Evolutionary conservation across 805 yeast genomes (phyloP).

Genomic region (Pichia gijzeniarum): DNA sequence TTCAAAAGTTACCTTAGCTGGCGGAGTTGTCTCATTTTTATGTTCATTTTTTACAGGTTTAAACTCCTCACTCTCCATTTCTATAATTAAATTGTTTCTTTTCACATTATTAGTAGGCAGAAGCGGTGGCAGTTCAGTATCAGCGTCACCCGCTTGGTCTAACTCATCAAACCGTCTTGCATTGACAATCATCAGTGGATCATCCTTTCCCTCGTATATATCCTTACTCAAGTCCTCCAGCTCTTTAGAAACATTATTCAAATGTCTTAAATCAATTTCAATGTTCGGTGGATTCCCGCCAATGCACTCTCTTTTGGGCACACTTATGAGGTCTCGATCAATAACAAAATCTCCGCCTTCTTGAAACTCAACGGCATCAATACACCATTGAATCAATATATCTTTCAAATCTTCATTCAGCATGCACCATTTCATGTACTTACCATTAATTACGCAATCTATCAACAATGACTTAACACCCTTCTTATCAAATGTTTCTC

Average conservation of each 20-base stretch:
- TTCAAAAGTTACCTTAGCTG: slow-evolving; percentile 1
- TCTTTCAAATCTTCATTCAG: slow-evolving; percentile 52
- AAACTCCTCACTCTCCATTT: neutral
- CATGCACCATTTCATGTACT: slow-evolving; percentile 56
- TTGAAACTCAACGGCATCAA: slow-evolving; percentile 62
- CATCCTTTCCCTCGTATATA: slow-evolving; percentile 17
- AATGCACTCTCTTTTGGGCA: slow-evolving; percentile 69
- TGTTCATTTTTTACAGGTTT: neutral
- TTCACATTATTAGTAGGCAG: neutral
- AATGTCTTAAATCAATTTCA: slow-evolving; percentile 36
- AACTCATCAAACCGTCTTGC: slow-evolving; percentile 25
- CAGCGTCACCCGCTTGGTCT: slow-evolving; percentile 17
- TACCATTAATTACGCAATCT: slow-evolving; percentile 72
- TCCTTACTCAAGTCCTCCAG: slow-evolving; percentile 22
- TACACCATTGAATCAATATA: slow-evolving; percentile 75
- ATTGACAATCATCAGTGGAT: slow-evolving; percentile 24
- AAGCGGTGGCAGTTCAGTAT: neutral
- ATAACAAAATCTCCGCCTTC: slow-evolving; percentile 33
- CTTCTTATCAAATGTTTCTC: slow-evolving; percentile 58
- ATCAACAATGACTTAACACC: slow-evolving; percentile 59
- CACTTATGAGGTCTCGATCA: slow-evolving; percentile 51
- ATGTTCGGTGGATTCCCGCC: slow-evolving; percentile 60
- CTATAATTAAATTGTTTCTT: neutral
- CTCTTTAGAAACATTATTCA: slow-evolving; percentile 33
- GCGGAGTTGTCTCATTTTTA: neutral